phyloP scores from a whole-genome alignment of 257 asterid species.

The Fraxinus anomala region DNA sequence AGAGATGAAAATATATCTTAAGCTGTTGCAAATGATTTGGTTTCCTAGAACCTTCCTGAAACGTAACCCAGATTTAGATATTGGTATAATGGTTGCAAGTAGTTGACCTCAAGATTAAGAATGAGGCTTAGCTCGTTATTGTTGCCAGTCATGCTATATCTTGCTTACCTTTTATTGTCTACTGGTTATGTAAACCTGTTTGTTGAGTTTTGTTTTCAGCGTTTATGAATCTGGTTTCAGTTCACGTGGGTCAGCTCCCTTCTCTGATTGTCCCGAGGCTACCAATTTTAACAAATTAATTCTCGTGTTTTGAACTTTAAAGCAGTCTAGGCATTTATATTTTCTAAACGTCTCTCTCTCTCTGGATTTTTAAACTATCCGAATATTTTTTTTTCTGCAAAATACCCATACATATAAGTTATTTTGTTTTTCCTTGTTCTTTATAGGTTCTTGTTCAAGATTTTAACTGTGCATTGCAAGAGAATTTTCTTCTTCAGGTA shows the following conservation, averaged over 20 bases:
- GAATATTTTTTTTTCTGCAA: slow-evolving; percentile 10
- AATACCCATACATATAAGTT: slow-evolving; percentile 15
- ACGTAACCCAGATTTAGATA: not conserved
- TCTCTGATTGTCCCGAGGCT: not conserved
- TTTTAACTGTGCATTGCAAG: slow-evolving; percentile 96
- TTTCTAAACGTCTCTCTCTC: not conserved
- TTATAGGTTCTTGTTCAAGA: slow-evolving; percentile 85
- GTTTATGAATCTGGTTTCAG: not conserved
- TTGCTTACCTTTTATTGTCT: no score
- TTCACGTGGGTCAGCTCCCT: slow-evolving; percentile 14
- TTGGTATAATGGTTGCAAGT: not conserved
- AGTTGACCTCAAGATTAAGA: no score
- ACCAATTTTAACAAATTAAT: slow-evolving; percentile 1
- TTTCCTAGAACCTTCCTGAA: not conserved
- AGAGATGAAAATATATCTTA: not conserved
- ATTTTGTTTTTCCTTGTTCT: slow-evolving; percentile 22
- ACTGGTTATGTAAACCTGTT: not conserved
- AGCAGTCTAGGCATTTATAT: slow-evolving; percentile 11
- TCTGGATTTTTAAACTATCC: not conserved
- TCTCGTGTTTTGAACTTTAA: slow-evolving; percentile 18
- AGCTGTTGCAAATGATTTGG: not conserved
- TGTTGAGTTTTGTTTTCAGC: not conserved
- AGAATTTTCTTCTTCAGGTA: slow-evolving; percentile 96
- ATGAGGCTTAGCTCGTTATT: no score
- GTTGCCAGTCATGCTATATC: not conserved